A percentile compares a stretch with the other conserved stretches of the same genome.
Evolutionary conservation across 257 asterid species (phyloP).

Genomic region (Gentiana straminea): DNA sequence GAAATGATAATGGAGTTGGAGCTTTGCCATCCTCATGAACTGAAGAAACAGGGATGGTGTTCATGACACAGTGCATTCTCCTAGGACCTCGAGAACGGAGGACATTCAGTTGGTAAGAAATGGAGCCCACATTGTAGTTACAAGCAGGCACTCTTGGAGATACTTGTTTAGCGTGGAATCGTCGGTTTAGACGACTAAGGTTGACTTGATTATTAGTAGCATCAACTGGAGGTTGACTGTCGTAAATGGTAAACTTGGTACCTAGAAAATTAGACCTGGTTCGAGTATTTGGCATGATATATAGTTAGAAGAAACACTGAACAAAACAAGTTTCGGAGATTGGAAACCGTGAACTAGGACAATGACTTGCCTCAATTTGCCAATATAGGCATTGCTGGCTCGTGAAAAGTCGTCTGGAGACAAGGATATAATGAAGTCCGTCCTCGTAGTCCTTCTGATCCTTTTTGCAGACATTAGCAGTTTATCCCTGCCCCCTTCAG

Average conservation of each 20-base stretch:
- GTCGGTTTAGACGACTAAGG: neutral
- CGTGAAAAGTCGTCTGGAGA: conserved; percentile 27
- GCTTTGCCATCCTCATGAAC: conserved; percentile 16
- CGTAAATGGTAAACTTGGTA: conserved; percentile 21
- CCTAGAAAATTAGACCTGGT: conserved; percentile 25
- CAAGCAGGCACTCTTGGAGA: conserved; percentile 14
- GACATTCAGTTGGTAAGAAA: conserved; percentile 22
- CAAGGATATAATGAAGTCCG: conserved; percentile 19
- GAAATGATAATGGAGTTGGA: conserved; percentile 22
- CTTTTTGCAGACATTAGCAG: conserved; percentile 23
- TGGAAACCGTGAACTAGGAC: neutral
- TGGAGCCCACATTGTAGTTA: conserved; percentile 14
- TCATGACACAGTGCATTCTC: conserved; percentile 17
- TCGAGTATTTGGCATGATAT: neutral
- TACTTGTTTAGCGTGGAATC: conserved; percentile 14
- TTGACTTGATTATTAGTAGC: conserved; percentile 2
- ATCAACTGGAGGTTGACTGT: conserved; percentile 13
- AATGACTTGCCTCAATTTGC: conserved; percentile 19
- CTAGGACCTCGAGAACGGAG: conserved; percentile 24
- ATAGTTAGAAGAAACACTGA: neutral
- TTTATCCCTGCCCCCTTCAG: conserved; percentile 55
- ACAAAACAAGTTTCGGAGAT: neutral
- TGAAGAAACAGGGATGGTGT: conserved; percentile 12
- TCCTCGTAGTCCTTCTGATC: conserved; percentile 21
- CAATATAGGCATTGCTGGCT: conserved; percentile 16